Conservation (phyloP, 1,139 yeast genomes). For the Cylindricascospora bacillispora region DNA sequence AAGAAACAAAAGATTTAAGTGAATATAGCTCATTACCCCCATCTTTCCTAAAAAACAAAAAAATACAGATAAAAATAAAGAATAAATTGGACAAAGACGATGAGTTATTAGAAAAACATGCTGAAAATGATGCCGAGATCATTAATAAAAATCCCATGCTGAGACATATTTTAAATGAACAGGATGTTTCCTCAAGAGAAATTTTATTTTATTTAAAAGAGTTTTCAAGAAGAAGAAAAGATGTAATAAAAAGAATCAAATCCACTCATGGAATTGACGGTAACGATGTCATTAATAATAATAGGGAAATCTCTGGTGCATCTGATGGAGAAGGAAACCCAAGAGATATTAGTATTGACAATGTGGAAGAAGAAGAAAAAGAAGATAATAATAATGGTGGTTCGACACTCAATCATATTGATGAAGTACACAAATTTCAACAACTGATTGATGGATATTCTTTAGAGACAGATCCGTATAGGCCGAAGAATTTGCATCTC, state of each 20-base stretch:
- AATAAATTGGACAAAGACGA: constrained; percentile 19
- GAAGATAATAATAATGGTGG: constrained; percentile 7
- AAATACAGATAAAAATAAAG: constrained; percentile 28
- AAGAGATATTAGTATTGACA: constrained; percentile 4
- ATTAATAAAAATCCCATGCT: constrained; percentile 29
- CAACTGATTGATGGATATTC: constrained; percentile 25
- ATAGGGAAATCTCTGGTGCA: constrained; percentile 9
- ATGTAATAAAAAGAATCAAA: constrained; percentile 24
- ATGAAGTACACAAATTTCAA: constrained; percentile 10
- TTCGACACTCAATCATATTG: constrained; percentile 2
- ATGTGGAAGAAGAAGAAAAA: constrained; percentile 8
- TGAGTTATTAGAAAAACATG: constrained; percentile 26
- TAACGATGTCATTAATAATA: constrained; percentile 12
- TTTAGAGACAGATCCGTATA: constrained; percentile 29
- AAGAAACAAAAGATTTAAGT: no score
- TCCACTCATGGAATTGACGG: constrained; percentile 25
- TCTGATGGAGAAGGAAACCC: constrained; percentile 4
- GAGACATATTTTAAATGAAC: constrained; percentile 31
- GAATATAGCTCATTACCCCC: constrained; percentile 75
- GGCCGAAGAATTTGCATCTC: constrained; percentile 41
- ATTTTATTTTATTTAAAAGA: constrained; percentile 33
- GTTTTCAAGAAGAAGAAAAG: constrained; percentile 30
- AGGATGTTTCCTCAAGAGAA: constrained; percentile 34
- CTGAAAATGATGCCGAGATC: constrained; percentile 20
- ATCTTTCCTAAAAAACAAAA: constrained; percentile 47